These are phyloP conservation scores for Guadua angustifolia DNA, from an alignment of 176 grass and related monocot genomes.

Conservation along the genomic window DNA sequence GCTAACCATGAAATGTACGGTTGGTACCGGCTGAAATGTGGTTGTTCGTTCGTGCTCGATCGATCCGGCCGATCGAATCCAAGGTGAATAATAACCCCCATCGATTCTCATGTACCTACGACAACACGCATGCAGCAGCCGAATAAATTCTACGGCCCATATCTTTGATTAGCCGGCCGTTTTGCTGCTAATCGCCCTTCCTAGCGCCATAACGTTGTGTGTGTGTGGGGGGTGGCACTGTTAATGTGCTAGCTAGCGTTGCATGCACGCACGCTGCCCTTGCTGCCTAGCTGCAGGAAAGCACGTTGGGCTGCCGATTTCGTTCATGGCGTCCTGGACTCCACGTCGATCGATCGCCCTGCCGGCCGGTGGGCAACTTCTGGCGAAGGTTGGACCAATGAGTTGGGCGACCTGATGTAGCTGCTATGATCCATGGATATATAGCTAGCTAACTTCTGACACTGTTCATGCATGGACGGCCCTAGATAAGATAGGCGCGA, in stretches of 20 bases:
- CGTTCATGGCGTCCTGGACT: background rate
- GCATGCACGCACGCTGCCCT: background rate
- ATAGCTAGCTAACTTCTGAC: background rate
- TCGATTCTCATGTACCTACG: background rate
- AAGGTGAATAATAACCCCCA: background rate
- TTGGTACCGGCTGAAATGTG: background rate
- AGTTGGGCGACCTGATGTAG: no score
- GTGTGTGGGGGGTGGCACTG: no score
- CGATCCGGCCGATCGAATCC: conserved; percentile 15
- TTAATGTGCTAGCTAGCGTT: background rate
- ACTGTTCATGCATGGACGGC: background rate
- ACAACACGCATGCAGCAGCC: background rate
- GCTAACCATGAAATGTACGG: background rate
- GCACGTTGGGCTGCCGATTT: background rate
- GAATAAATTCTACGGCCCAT: background rate
- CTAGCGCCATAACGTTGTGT: no score
- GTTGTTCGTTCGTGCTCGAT: conserved; percentile 2
- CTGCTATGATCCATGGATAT: no score
- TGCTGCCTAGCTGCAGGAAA: background rate
- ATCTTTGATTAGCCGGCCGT: background rate
- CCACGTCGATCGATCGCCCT: no score
- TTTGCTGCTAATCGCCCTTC: background rate
- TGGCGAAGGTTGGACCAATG: no score
- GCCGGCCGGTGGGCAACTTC: no score
- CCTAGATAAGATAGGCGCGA: background rate